phyloP scores from a whole-genome alignment of 1,284 basidiomycete genomes.

The Austroboletus rostrupii region DNA sequence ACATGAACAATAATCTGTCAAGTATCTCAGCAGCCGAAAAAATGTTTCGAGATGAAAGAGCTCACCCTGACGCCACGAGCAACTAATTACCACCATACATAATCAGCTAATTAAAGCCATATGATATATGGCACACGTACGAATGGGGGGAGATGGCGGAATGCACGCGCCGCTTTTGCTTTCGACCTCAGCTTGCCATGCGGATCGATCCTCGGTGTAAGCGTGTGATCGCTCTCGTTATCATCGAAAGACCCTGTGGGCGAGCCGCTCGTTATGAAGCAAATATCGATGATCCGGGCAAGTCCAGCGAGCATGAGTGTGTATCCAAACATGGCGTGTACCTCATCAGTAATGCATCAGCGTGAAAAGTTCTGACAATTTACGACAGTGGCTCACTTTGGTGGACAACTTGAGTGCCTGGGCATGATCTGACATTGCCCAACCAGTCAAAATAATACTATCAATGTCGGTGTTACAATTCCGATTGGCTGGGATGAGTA shows the following conservation, averaged over 20 bases:
- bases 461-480: background rate
- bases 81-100: constrained; percentile 41
- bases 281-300: constrained; percentile 82
- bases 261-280: constrained; percentile 57
- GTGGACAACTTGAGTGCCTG: constrained; percentile 85
- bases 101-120: background rate
- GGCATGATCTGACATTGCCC: constrained; percentile 91
- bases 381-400: constrained; percentile 44
- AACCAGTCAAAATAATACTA: constrained; percentile 87
- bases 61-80: constrained; percentile 59
- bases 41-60: background rate
- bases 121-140: constrained; percentile 44
- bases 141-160: constrained; percentile 84
- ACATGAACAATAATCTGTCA: constrained; percentile 75
- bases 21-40: background rate
- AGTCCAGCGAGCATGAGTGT: constrained; percentile 85
- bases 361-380: background rate
- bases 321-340: constrained; percentile 82
- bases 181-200: constrained; percentile 20
- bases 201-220: constrained; percentile 33
- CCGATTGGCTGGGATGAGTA: constrained; percentile 2
- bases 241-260: constrained; percentile 35
- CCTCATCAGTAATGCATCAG: constrained; percentile 38
- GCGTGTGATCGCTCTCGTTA: constrained; percentile 60
- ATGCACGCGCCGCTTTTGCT: constrained; percentile 51